Conservation (phyloP, 140 eudicot species). For the Erigeron philadelphicus region DNA sequence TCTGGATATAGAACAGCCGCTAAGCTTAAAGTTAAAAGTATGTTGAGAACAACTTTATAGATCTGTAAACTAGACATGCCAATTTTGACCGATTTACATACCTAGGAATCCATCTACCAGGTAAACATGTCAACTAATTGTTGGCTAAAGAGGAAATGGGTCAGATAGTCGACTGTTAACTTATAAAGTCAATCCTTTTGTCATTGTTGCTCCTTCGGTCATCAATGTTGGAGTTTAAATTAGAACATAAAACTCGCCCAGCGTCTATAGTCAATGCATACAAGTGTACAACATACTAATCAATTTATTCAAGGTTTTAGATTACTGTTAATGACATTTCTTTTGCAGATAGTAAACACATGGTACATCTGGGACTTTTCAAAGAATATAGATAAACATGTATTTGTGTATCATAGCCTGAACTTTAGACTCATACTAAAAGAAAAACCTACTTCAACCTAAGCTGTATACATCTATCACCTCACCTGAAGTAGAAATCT, state of each 20-base stretch:
- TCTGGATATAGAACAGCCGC: neutral
- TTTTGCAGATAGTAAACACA: neutral
- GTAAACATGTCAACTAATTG: neutral
- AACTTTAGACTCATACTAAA: neutral
- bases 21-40: neutral
- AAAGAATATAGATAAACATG: no score
- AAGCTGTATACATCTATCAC: neutral
- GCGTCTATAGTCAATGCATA: neutral
- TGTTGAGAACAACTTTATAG: neutral
- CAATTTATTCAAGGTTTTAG: neutral
- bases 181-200: no score
- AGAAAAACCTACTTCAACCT: neutral
- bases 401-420: neutral
- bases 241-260: neutral
- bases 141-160: neutral
- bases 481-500: neutral
- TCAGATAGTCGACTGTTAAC: neutral
- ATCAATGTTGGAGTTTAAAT: neutral
- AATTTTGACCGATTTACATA: no score
- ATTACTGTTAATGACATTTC: neutral
- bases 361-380: neutral
- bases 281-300: neutral
- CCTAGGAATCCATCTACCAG: neutral
- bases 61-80: no score
- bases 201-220: no score